These are phyloP conservation scores for Solanum paucissectum DNA, from an alignment of 257 asterid genomes.

Conservation along the genomic window DNA sequence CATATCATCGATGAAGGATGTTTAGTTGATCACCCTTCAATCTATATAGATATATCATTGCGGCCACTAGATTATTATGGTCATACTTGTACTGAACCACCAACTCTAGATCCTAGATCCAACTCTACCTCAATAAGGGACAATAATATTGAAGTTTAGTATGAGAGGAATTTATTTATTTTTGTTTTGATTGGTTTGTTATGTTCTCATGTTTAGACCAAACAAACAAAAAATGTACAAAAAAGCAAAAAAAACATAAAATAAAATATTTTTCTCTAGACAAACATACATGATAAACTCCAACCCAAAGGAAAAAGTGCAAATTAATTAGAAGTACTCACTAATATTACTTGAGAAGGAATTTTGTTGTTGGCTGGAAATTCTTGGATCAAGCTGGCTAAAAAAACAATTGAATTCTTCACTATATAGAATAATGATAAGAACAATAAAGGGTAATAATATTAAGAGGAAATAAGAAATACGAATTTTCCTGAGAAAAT, in stretches of 20 bases:
- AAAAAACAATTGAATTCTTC: slow-evolving; percentile 23
- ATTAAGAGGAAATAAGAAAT: slow-evolving; percentile 17
- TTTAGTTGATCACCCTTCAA: not conserved
- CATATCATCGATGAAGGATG: not conserved
- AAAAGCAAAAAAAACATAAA: not conserved
- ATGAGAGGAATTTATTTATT: not conserved
- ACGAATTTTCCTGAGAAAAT: slow-evolving; percentile 6
- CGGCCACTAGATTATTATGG: not conserved
- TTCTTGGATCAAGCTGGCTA: slow-evolving; percentile 6
- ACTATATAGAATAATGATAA: slow-evolving; percentile 21
- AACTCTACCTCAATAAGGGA: no score
- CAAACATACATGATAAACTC: not conserved
- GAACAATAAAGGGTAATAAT: slow-evolving; percentile 18
- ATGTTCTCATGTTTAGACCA: not conserved
- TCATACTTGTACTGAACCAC: not conserved
- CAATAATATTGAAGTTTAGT: not conserved
- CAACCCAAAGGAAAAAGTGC: not conserved
- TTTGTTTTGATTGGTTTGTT: not conserved
- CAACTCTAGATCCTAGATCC: not conserved
- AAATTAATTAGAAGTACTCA: slow-evolving; percentile 7
- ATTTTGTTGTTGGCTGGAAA: not conserved
- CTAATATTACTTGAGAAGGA: slow-evolving; percentile 6
- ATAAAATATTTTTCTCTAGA: not conserved
- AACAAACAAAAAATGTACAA: not conserved
- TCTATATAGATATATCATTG: not conserved